phyloP scores from a whole-genome alignment of 441 rosid genomes.

The Pelargonium citronellum region DNA sequence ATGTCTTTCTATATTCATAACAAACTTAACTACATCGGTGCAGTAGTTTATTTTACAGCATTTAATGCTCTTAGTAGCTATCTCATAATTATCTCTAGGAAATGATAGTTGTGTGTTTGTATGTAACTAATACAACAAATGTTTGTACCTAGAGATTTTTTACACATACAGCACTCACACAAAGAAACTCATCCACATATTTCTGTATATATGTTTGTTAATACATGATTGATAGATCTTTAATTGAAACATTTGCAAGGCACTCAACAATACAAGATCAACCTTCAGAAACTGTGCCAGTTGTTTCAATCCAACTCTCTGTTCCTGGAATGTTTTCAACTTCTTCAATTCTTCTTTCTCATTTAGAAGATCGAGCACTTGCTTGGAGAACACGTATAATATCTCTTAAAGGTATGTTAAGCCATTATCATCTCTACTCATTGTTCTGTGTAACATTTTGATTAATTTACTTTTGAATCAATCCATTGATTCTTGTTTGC shows the following conservation, averaged over 20 bases:
- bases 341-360: constrained; percentile 52
- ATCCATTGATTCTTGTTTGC: neutral
- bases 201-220: constrained; percentile 12
- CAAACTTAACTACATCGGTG: neutral
- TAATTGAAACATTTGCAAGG: constrained; percentile 39
- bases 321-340: constrained; percentile 52
- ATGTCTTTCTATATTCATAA: neutral
- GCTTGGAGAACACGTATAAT: constrained; percentile 86
- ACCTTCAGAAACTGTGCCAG: constrained; percentile 41
- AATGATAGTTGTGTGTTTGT: too few relatives aligned
- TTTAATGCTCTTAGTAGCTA: neutral
- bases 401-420: constrained; percentile 64
- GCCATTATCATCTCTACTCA: constrained; percentile 13
- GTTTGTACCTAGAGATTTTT: neutral
- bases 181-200: neutral
- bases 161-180: neutral
- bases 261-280: constrained; percentile 39
- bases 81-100: too few relatives aligned
- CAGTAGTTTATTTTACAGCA: neutral
- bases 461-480: neutral
- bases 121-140: neutral
- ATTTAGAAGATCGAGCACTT: constrained; percentile 50
- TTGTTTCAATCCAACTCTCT: constrained; percentile 67
- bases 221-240: constrained; percentile 24
- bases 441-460: constrained; percentile 1